Base-by-base conservation (phyloP, 2,329 filamentous ascomycete species). In the Balansia obtecta region DNA sequence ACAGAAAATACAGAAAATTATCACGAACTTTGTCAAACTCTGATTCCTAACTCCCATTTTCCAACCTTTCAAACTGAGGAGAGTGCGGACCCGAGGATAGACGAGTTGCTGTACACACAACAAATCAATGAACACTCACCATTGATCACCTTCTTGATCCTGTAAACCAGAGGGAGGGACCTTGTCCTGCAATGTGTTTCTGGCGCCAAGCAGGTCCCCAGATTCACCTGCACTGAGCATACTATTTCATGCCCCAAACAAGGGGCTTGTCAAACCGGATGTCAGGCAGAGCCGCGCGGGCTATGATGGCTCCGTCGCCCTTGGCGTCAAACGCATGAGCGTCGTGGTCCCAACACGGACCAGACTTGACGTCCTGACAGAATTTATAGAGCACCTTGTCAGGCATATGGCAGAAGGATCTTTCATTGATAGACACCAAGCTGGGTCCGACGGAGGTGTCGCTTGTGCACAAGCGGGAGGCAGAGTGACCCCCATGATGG, bases 351-450 rank as follows among this genome's bases (percentile, higher is more conserved):
- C 49, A 50, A 38, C 49, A 50, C 11, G 27, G 2, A 11, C 49
- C 49, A 22, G 22, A 22, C 9, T 47, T 18, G 5, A 50, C 44
- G 27, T 43, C 44, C 8, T 27, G 30, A n/a, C 49, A 50, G 32
- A 50, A 50, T 13, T 1, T 27, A 22, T 50, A 50, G 3, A 50
- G 39, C 13, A 16, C 18, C 18, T 47, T 50, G 16, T 50, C 44
- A 3, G 49, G 43, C 49, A 50, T 50, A 32, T 50, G 44, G n/a
- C 49, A 50, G 44, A 50, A 50, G 13, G 4, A 6, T 13, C 44
- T 45, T 9, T 50, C 49, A 3, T 4, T 22, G 13, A 41, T 18
- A 5, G 49, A 46, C n/a, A 47, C 38, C 43, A 50, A 34, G 30
- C 49, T 50, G 8, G 49, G 49, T n/a, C 49, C 49, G 15, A 41